Evolutionary conservation across 106 monocot genomes (phyloP).

Genomic region (Acorus gramineus): DNA sequence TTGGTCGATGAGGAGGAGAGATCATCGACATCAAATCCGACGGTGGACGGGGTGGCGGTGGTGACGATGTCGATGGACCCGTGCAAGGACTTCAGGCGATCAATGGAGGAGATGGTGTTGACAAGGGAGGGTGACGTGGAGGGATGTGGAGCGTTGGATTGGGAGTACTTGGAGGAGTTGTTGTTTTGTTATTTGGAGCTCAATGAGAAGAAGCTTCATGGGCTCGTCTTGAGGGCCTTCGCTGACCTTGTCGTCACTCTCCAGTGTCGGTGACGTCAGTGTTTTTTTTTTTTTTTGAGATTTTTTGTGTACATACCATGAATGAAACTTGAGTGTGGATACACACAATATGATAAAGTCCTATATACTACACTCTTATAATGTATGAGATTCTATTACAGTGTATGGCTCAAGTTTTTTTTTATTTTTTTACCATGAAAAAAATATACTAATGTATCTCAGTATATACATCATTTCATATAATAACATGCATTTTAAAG

Average conservation of each 20-base stretch:
- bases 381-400: no score
- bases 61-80: slow-evolving; percentile 53
- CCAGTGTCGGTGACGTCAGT: slow-evolving; percentile 1
- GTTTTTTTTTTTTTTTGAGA: no score
- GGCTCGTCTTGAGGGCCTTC: slow-evolving; percentile 60
- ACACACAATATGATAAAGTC: no score
- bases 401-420: no score
- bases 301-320: no score
- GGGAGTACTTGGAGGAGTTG: slow-evolving; percentile 87
- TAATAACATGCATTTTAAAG: no score
- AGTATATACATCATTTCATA: no score
- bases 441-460: no score
- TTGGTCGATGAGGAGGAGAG: slow-evolving; percentile 10
- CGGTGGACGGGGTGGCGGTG: slow-evolving; percentile 24
- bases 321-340: no score
- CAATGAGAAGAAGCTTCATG: slow-evolving; percentile 67
- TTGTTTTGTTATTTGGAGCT: slow-evolving; percentile 69
- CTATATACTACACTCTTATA: no score
- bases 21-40: slow-evolving; percentile 13
- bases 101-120: slow-evolving; percentile 58
- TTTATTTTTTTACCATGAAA: no score
- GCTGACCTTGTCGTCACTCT: slow-evolving; percentile 42
- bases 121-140: slow-evolving; percentile 8
- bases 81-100: slow-evolving; percentile 45
- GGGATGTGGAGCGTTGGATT: slow-evolving; percentile 30